Evolutionary conservation across 768 basidiomycete species (phyloP).

Genomic region (Lactarius quietus): DNA sequence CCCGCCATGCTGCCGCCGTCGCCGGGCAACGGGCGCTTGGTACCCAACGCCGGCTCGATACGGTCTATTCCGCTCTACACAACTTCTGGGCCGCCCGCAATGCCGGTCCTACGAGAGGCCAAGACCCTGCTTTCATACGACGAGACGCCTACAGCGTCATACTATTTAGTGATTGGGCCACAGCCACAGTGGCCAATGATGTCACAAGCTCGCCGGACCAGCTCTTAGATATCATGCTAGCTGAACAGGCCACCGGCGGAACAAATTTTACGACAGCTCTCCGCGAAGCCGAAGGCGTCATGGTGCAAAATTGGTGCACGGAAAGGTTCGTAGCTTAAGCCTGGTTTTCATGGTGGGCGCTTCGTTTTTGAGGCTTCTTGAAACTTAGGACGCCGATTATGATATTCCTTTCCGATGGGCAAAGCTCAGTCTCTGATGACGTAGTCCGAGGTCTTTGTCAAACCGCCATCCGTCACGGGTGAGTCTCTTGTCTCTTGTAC

Average conservation of each 20-base stretch:
- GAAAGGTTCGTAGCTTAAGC: slow-evolving; percentile 38
- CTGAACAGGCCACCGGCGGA: slow-evolving; percentile 33
- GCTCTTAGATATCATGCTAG: slow-evolving; percentile 40
- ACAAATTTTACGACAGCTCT: slow-evolving; percentile 48
- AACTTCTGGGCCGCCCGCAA: slow-evolving; percentile 51
- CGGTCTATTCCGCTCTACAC: slow-evolving; percentile 44
- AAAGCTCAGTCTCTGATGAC: slow-evolving; percentile 39
- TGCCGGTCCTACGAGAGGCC: slow-evolving; percentile 32
- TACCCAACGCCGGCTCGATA: slow-evolving; percentile 39
- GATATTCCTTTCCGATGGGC: slow-evolving; percentile 57
- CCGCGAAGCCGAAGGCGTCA: slow-evolving; percentile 33
- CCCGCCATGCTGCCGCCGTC: slow-evolving; percentile 41
- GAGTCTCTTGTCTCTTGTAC: background rate
- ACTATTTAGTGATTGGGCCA: slow-evolving; percentile 38
- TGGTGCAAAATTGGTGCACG: slow-evolving; percentile 48
- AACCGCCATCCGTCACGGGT: slow-evolving; percentile 45
- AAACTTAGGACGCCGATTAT: slow-evolving; percentile 45
- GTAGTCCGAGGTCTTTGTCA: slow-evolving; percentile 41
- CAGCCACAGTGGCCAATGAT: slow-evolving; percentile 41
- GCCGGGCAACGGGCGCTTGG: slow-evolving; percentile 24
- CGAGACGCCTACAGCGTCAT: slow-evolving; percentile 57
- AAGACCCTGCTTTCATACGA: slow-evolving; percentile 29
- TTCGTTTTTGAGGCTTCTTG: background rate
- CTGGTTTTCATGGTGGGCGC: background rate
- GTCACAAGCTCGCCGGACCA: slow-evolving; percentile 44